phyloP scores from a whole-genome alignment of 257 asterid species.

The Solanum habrochaites region DNA sequence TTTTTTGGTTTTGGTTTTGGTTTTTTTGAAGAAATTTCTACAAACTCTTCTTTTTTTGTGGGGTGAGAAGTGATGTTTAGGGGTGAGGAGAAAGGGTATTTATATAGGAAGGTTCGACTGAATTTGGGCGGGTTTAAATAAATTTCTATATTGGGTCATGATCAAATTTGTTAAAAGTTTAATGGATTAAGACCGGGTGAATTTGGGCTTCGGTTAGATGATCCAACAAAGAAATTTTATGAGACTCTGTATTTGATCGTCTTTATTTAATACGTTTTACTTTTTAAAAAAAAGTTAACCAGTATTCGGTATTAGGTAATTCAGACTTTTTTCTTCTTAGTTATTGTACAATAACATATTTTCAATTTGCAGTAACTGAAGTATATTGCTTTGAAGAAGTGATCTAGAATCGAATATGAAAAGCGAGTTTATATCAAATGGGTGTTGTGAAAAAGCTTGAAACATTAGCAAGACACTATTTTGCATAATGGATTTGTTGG shows the following conservation, averaged over 20 bases:
- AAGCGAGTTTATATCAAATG: not conserved
- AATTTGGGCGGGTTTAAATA: not conserved
- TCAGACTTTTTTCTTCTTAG: too few species aligned
- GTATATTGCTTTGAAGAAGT: not conserved
- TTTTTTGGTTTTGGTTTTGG: not conserved
- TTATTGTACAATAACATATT: not conserved
- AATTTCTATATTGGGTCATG: not conserved
- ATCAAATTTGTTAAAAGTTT: not conserved
- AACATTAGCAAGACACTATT: not conserved
- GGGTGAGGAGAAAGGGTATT: not conserved
- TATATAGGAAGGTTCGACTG: not conserved
- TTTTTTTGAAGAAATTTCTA: not conserved
- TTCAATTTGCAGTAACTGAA: not conserved
- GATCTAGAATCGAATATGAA: not conserved
- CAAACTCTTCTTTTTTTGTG: not conserved
- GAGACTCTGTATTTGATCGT: not conserved
- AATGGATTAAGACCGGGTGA: not conserved
- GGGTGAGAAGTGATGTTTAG: not conserved
- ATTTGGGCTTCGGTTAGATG: not conserved
- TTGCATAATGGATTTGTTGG: not conserved
- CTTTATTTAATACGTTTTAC: not conserved
- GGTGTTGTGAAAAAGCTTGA: not conserved
- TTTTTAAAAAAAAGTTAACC: not conserved
- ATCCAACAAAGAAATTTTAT: not conserved
- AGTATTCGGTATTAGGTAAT: not conserved